Conservation (phyloP, 2,329 filamentous ascomycete species). For the Karstenula rhodostoma region DNA sequence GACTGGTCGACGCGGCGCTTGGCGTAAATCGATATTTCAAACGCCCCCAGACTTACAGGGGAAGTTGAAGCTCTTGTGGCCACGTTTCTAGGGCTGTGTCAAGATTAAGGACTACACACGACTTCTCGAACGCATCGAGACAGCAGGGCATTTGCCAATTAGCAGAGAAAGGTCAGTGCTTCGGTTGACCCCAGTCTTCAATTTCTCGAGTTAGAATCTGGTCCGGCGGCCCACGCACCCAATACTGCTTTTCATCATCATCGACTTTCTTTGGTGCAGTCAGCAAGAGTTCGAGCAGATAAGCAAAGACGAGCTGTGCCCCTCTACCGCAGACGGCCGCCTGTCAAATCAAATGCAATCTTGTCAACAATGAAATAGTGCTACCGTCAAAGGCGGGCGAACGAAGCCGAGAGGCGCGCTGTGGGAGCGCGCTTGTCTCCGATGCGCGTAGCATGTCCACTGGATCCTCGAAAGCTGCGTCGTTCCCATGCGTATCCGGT, state of each 20-base stretch:
- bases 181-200: not conserved
- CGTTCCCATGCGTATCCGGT: not conserved
- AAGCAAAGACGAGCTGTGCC: not conserved
- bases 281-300: not conserved
- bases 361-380: not conserved
- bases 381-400: not conserved
- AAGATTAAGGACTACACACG: conserved; percentile 8
- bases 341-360: not conserved
- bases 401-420: not conserved
- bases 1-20: conserved; percentile 15
- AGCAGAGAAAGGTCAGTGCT: not conserved
- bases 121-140: conserved; percentile 6
- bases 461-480: not conserved
- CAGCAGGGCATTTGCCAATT: not conserved
- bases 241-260: too few relatives aligned
- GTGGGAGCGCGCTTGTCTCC: not conserved
- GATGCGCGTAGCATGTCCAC: conserved; percentile 3
- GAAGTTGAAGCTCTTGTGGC: conserved; percentile 12
- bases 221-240: not conserved
- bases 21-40: conserved; percentile 14
- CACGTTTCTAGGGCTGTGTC: conserved; percentile 3
- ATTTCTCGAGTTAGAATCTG: not conserved
- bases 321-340: not conserved
- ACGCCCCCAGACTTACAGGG: conserved; percentile 11
- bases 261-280: not conserved